Conservation (phyloP, 1,284 basidiomycete species). For the Irpex sp. region DNA sequence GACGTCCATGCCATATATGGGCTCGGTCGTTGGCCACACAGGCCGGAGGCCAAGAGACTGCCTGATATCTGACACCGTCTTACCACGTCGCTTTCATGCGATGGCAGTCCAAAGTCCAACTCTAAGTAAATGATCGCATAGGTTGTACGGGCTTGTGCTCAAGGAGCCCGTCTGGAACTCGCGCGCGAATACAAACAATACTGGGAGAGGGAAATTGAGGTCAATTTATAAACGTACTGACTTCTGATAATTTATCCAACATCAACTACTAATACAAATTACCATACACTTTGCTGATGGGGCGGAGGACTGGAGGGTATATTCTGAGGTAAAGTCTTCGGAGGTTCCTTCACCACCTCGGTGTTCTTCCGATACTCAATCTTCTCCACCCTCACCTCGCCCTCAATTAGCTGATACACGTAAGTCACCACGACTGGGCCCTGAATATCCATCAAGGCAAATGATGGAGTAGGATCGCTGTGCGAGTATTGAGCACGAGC, state of each 20-base stretch:
- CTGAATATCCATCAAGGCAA: constrained; percentile 94
- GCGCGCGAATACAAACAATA: too few species aligned
- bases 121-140: too few species aligned
- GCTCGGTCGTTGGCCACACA: background rate
- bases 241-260: background rate
- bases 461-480: constrained; percentile 74
- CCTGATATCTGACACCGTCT: too few species aligned
- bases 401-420: constrained; percentile 92
- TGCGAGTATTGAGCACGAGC: background rate
- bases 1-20: background rate
- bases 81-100: too few species aligned
- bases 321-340: constrained; percentile 40
- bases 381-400: constrained; percentile 88
- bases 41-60: too few species aligned
- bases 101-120: too few species aligned
- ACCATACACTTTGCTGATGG: constrained; percentile 33
- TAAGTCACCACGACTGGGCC: constrained; percentile 94
- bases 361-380: constrained; percentile 76
- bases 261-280: constrained; percentile 1
- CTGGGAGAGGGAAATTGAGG: too few species aligned
- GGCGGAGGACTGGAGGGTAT: constrained; percentile 38
- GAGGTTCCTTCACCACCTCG: constrained; percentile 36
- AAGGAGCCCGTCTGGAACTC: too few species aligned
- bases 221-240: background rate
- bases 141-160: too few species aligned